Evolutionary conservation across 768 basidiomycete genomes (phyloP).

Genomic region (Calvatia gigantea): DNA sequence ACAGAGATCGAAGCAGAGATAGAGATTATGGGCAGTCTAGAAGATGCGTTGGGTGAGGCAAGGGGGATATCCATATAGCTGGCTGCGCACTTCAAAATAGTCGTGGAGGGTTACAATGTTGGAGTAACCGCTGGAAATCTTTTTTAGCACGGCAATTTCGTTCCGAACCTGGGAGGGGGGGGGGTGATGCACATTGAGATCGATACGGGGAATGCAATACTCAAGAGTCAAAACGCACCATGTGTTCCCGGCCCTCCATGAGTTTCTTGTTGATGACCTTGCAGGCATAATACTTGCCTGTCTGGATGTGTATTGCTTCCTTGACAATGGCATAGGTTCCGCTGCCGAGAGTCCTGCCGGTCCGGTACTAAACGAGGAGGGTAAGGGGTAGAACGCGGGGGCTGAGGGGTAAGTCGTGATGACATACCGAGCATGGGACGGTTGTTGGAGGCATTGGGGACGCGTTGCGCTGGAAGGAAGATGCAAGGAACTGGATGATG

Average conservation of each 20-base stretch:
- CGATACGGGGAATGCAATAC: not conserved
- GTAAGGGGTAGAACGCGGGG: slow-evolving; percentile 10
- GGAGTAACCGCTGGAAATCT: slow-evolving; percentile 82
- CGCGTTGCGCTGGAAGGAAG: not conserved
- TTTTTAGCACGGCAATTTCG: slow-evolving; percentile 93
- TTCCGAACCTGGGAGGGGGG: slow-evolving; percentile 72
- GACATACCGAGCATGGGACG: slow-evolving; percentile 44
- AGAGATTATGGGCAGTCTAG: slow-evolving; percentile 88
- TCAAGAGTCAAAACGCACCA: slow-evolving; percentile 57
- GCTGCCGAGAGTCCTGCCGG: slow-evolving; percentile 83
- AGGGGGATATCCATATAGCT: not conserved
- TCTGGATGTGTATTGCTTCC: slow-evolving; percentile 93
- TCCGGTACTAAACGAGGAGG: slow-evolving; percentile 59
- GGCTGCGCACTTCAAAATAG: slow-evolving; percentile 81
- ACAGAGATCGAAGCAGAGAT: slow-evolving; percentile 95
- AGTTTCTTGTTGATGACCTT: slow-evolving; percentile 99
- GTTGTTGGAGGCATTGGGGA: slow-evolving; percentile 25
- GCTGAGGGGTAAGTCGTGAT: slow-evolving; percentile 5
- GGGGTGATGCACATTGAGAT: slow-evolving; percentile 6
- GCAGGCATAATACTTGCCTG: slow-evolving; percentile 92
- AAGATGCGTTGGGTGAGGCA: not conserved
- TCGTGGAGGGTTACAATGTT: slow-evolving; percentile 95
- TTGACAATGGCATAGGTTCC: slow-evolving; percentile 96
- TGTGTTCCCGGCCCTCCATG: slow-evolving; percentile 96
- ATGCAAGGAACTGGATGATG: slow-evolving; percentile 12